These are phyloP conservation scores for Chlamydomonas sp. DNA, from an alignment of 139 green algal species.

Conservation along the genomic window DNA sequence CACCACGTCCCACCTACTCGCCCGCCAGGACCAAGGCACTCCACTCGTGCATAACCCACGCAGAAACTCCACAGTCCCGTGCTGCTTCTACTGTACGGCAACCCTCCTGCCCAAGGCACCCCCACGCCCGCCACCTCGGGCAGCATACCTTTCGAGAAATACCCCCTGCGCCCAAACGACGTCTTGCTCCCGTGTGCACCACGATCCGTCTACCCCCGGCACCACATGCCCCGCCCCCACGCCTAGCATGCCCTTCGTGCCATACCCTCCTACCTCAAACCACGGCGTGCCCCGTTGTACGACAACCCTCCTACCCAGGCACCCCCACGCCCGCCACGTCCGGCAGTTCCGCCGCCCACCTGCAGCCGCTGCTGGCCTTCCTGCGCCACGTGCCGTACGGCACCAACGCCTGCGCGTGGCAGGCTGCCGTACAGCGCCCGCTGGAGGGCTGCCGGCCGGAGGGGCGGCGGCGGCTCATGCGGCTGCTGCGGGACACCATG, in stretches of 20 bases:
- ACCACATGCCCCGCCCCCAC: no score
- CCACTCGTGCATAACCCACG: no score
- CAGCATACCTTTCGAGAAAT: no score
- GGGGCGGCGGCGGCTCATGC: conserved; percentile 70
- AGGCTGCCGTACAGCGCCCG: conserved; percentile 72
- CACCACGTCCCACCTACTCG: background rate
- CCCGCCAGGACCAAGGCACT: no score
- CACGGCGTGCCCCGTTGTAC: background rate
- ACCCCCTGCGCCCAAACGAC: no score
- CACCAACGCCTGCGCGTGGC: conserved; percentile 53
- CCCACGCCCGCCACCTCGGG: conserved; percentile 10
- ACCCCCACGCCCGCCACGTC: conserved; percentile 74
- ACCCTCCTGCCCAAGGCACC: conserved; percentile 67
- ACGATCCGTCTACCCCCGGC: no score
- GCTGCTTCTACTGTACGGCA: no score
- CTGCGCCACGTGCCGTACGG: conserved; percentile 83
- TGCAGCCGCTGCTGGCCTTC: conserved; percentile 94
- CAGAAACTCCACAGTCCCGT: no score
- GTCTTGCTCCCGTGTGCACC: no score
- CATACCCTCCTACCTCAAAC: background rate
- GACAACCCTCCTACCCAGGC: conserved; percentile 48
- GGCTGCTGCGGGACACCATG: conserved; percentile 77
- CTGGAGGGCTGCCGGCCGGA: conserved; percentile 62
- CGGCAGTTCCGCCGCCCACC: conserved; percentile 53
- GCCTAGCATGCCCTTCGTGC: no score